phyloP scores from a whole-genome alignment of 257 asterid species.

The Cynanchum wilfordii region DNA sequence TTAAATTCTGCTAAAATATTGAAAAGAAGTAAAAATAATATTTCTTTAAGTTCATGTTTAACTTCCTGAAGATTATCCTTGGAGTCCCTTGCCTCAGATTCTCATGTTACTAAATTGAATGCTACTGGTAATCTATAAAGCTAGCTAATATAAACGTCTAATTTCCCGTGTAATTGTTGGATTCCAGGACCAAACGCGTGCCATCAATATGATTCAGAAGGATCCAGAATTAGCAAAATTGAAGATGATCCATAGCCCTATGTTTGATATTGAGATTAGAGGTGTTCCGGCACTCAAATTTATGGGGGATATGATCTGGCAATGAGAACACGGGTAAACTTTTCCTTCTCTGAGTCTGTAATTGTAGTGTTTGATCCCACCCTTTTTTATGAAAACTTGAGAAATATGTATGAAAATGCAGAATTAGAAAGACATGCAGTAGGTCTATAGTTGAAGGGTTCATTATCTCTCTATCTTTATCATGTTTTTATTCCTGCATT shows the following conservation, averaged over 20 bases:
- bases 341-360: not conserved
- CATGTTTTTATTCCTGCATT: not conserved
- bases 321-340: constrained; percentile 23
- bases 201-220: constrained; percentile 47
- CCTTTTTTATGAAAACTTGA: not conserved
- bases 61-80: not conserved
- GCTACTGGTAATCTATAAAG: not conserved
- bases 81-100: not conserved
- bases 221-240: constrained; percentile 45
- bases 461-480: not conserved
- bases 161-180: constrained; percentile 6
- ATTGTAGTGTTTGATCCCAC: not conserved
- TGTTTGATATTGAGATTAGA: constrained; percentile 64
- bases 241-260: constrained; percentile 41
- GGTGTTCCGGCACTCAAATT: constrained; percentile 65
- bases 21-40: not conserved
- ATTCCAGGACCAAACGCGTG: constrained; percentile 61
- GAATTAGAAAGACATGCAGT: not conserved
- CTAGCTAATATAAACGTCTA: not conserved
- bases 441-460: not conserved
- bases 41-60: not conserved
- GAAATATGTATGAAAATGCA: not conserved
- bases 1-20: not conserved
- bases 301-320: constrained; percentile 66
- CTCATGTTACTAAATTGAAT: not conserved